These are phyloP conservation scores for Nemania sp. DNA, from an alignment of 2,329 filamentous ascomycete genomes.

Conservation along the genomic window DNA sequence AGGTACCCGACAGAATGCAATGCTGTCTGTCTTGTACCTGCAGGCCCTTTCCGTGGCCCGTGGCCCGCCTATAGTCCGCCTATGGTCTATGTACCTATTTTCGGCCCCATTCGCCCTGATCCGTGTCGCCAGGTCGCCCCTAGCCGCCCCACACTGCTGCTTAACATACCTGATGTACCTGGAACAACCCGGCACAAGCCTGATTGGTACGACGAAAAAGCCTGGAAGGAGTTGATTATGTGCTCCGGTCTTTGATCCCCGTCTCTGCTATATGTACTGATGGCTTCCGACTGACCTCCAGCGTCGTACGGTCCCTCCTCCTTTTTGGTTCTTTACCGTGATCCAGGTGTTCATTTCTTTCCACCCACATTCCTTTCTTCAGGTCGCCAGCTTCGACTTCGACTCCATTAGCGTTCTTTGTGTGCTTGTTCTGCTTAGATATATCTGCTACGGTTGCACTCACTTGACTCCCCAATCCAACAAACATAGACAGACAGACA, in stretches of 20 bases:
- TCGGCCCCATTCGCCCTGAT: constrained; percentile 30
- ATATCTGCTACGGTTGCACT: constrained; percentile 45
- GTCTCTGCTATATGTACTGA: constrained; percentile 34
- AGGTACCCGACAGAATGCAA: neutral
- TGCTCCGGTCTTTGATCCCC: constrained; percentile 33
- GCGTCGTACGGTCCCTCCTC: constrained; percentile 31
- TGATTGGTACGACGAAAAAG: constrained; percentile 18
- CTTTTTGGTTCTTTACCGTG: constrained; percentile 35
- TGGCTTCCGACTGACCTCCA: constrained; percentile 27
- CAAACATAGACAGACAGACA: constrained; percentile 5
- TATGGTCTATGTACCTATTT: constrained; percentile 17
- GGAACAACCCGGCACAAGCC: neutral
- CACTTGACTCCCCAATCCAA: constrained; percentile 18
- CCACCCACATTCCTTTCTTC: constrained; percentile 48
- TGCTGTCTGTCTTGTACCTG: constrained; percentile 13
- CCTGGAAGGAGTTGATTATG: constrained; percentile 24
- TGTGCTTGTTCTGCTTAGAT: constrained; percentile 36
- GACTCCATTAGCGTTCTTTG: constrained; percentile 35
- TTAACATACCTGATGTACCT: neutral
- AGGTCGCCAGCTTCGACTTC: constrained; percentile 50
- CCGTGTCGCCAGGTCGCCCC: constrained; percentile 36
- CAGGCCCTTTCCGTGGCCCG: neutral
- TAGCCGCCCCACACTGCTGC: constrained; percentile 17
- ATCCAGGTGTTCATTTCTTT: constrained; percentile 39
- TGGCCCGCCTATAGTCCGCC: neutral